Base-by-base conservation (phyloP, 495 filamentous ascomycete genomes). In the Pyrenopolyporus hunteri region DNA sequence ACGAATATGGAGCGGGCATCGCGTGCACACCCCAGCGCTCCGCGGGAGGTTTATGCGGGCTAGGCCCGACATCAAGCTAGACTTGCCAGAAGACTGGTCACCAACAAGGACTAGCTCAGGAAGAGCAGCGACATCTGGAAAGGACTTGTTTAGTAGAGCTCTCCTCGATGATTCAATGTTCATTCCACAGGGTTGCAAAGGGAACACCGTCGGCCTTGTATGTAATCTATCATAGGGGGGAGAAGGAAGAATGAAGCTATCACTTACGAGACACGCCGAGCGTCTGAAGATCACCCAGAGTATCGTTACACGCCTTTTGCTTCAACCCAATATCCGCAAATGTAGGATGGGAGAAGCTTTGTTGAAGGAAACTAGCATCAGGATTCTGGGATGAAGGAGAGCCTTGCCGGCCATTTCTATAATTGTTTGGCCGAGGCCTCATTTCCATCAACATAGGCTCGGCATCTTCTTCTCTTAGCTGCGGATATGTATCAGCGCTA, bases 51-150 rank as follows among this genome's bases (percentile, higher is more conserved):
- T 85, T 43, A 95, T 87, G n/a, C 86, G 89, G 1, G 87, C 86
- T 28, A 94, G 85, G 0, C 86, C 89, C 23, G 91, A 89, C 70
- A 96, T 91, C 0, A 95, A 72, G 2, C 87, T 91, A 2, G 83
- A 87, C 61, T 96, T 96, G 0, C 91, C 91, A 0, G 90, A 85
- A 2, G 82, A 87, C 58, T 95, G 91, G 51, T 94, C 90, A 0
- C 91, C 91, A 1, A 93, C 84, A 0, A 92, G 83, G 9, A 89
- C 89, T 11, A 94, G 81, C 59, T 90, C 90, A 0, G 91, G 90
- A 0, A 94, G 73, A 2, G 80, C 80, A 0, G 87, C 84, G 0
- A 85, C 80, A 20, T 79, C 63, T 66, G 20, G 13, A 20, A 29
- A 25, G 23, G 11, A 23, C 3, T 9, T 31, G 29, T n/a, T 66